Conservation (phyloP, 306 rosid genomes). For the Cicer chorassanicum region DNA sequence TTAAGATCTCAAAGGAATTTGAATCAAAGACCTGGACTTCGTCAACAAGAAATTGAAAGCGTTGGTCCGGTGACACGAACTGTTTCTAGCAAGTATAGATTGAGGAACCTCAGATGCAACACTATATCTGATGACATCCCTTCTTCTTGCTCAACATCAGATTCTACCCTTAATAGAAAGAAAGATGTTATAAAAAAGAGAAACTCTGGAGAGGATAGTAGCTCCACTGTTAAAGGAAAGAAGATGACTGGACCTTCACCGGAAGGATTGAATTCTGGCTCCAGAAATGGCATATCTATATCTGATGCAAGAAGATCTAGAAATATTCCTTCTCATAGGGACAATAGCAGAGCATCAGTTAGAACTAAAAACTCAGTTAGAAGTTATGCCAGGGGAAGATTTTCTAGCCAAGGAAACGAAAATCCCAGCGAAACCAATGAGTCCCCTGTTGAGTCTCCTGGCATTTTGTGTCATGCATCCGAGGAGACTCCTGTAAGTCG, state of each 20-base stretch:
- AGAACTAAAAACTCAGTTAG: constrained; percentile 58
- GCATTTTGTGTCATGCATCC: constrained; percentile 47
- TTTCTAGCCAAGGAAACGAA: constrained; percentile 57
- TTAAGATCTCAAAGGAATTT: constrained; percentile 56
- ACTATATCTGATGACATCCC: constrained; percentile 63
- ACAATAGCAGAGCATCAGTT: constrained; percentile 54
- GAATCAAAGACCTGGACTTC: constrained; percentile 56
- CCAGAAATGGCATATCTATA: constrained; percentile 60
- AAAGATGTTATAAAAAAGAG: constrained; percentile 54
- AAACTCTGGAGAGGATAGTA: constrained; percentile 66
- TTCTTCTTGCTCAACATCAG: constrained; percentile 60
- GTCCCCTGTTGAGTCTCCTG: constrained; percentile 45
- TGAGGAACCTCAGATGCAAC: constrained; percentile 69
- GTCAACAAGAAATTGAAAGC: constrained; percentile 57
- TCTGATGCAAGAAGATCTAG: constrained; percentile 65
- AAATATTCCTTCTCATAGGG: constrained; percentile 56
- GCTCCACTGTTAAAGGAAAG: constrained; percentile 69
- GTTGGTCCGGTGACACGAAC: constrained; percentile 47
- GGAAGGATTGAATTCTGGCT: constrained; percentile 52
- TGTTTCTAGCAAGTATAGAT: constrained; percentile 59
- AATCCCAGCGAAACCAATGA: constrained; percentile 42
- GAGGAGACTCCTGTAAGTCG: constrained; percentile 49
- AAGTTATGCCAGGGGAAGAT: constrained; percentile 53
- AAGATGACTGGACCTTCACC: constrained; percentile 53
- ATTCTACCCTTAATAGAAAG: constrained; percentile 53